phyloP scores from a whole-genome alignment of 495 filamentous ascomycete genomes.

The Talaromyces thailandensis region DNA sequence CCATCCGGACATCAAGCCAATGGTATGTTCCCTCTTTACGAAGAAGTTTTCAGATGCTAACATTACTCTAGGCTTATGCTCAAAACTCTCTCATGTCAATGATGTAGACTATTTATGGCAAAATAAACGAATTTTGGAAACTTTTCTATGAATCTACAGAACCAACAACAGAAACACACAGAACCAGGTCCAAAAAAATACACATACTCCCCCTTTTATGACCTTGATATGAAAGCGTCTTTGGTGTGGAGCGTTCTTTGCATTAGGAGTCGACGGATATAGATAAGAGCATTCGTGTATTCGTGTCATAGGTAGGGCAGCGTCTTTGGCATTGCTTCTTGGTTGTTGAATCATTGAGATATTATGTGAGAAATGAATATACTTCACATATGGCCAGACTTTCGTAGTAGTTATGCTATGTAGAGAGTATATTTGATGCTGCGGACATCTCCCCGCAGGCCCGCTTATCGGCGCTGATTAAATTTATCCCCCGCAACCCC shows the following conservation, averaged over 20 bases:
- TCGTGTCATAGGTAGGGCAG: background rate
- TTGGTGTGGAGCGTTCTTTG: constrained; percentile 3
- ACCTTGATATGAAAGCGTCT: constrained; percentile 1
- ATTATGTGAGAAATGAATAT: background rate
- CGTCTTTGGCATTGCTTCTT: background rate
- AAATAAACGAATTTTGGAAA: constrained; percentile 9
- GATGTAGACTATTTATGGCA: constrained; percentile 27
- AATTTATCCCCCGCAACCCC: background rate
- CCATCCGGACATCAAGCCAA: constrained; percentile 89
- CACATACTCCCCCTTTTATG: background rate
- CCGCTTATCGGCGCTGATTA: constrained; percentile 2
- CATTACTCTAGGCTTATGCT: constrained; percentile 56
- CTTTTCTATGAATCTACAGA: background rate
- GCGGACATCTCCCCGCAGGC: background rate
- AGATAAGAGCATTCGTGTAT: constrained; percentile 3
- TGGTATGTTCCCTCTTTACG: constrained; percentile 48
- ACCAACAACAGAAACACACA: background rate
- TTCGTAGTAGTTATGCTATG: too few relatives aligned
- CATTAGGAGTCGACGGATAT: constrained; percentile 2
- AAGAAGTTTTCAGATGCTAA: constrained; percentile 16
- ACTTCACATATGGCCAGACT: background rate
- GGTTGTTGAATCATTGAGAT: background rate
- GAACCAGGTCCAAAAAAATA: background rate
- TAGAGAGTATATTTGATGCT: background rate
- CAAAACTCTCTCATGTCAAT: constrained; percentile 69